These are phyloP conservation scores for Leptographium wingfieldii DNA, from an alignment of 2,329 filamentous ascomycete genomes.

Conservation along the genomic window DNA sequence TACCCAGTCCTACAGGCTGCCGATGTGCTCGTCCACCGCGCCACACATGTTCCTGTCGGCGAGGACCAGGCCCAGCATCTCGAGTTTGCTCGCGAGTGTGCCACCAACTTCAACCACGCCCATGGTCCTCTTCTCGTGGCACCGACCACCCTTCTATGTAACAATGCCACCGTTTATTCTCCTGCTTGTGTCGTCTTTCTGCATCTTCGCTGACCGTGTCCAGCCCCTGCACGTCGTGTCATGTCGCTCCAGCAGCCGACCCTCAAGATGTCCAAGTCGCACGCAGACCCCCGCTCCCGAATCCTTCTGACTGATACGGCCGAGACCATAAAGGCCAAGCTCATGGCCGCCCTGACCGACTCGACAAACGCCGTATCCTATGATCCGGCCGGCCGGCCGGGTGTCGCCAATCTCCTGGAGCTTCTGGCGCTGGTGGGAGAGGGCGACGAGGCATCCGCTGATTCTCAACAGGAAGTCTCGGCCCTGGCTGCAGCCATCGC, in stretches of 20 bases:
- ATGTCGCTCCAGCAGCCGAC: conserved; percentile 76
- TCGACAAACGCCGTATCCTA: conserved; percentile 54
- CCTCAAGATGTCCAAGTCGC: conserved; percentile 92
- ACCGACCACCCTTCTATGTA: conserved; percentile 56
- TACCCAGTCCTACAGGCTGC: conserved; percentile 94
- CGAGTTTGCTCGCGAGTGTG: conserved; percentile 81
- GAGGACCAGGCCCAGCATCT: conserved; percentile 90
- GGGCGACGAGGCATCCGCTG: neutral
- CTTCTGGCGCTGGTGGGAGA: conserved; percentile 49
- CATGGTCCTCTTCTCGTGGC: conserved; percentile 53
- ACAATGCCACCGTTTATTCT: conserved; percentile 8
- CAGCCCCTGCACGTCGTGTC: conserved; percentile 68
- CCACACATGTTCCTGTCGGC: conserved; percentile 93
- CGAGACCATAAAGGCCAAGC: conserved; percentile 52
- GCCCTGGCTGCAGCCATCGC: conserved; percentile 5
- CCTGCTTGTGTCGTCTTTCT: neutral
- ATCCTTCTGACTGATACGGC: conserved; percentile 69
- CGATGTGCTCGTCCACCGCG: conserved; percentile 78
- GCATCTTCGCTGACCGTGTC: neutral
- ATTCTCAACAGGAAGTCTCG: neutral
- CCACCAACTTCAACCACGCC: conserved; percentile 71
- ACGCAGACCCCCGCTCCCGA: conserved; percentile 55
- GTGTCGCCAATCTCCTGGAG: conserved; percentile 76
- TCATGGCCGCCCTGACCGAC: conserved; percentile 68
- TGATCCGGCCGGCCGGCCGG: conserved; percentile 56